These are phyloP conservation scores for Aegilops bicornis DNA, from an alignment of 176 grass and related monocot species.

Conservation along the genomic window DNA sequence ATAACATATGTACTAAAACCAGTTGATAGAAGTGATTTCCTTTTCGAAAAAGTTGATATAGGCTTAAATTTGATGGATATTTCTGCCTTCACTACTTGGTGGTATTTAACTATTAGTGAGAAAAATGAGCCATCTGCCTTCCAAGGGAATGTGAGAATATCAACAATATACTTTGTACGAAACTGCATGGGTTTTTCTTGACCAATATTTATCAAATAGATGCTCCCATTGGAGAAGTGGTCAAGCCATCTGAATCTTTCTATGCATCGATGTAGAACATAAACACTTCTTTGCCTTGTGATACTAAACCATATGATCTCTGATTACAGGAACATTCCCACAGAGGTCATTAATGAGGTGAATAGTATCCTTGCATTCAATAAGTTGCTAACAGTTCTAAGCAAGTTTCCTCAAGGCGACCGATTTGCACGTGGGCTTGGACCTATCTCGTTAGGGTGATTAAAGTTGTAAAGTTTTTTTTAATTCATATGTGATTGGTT, in stretches of 20 bases:
- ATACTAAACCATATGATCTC: slow-evolving; percentile 39
- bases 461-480: slow-evolving; percentile 21
- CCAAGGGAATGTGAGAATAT: slow-evolving; percentile 1
- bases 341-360: slow-evolving; percentile 65
- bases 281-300: slow-evolving; percentile 28
- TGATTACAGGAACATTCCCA: slow-evolving; percentile 54
- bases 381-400: slow-evolving; percentile 59
- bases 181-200: slow-evolving; percentile 7
- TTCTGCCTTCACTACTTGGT: not conserved
- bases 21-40: not conserved
- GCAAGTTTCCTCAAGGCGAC: slow-evolving; percentile 56
- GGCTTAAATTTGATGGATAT: slow-evolving; percentile 10
- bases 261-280: slow-evolving; percentile 7
- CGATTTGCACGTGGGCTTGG: slow-evolving; percentile 68
- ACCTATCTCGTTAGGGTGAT: slow-evolving; percentile 88
- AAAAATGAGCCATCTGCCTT: not conserved
- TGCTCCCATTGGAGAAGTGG: slow-evolving; percentile 4
- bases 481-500: slow-evolving; percentile 38
- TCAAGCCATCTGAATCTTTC: not conserved
- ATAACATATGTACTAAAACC: slow-evolving; percentile 10
- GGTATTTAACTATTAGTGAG: not conserved
- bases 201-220: slow-evolving; percentile 13
- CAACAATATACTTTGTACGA: not conserved
- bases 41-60: not conserved
- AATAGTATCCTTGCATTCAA: slow-evolving; percentile 78